Base-by-base conservation (phyloP, 1,139 yeast genomes). In the Taphrina wiesneri region DNA sequence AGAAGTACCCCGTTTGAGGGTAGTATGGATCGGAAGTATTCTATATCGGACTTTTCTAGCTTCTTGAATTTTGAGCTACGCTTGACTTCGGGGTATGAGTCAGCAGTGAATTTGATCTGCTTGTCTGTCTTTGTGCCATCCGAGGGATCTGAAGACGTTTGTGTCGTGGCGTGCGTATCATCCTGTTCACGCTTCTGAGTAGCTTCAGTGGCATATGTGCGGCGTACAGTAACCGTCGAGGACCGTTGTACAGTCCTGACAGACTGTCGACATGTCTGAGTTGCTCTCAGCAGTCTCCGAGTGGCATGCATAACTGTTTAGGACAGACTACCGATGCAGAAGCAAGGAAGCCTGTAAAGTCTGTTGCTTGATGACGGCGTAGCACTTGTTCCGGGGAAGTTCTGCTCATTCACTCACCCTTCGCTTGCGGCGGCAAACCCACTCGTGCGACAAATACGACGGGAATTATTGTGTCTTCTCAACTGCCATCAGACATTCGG, bases 31-130 rank as follows among this genome's bases (percentile, higher is more conserved):
- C 80, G 79, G 79, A 93, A 93, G 72, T 76, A 81, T 0, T 77
- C 81, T n/a, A 92, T 69, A 73, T 92, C 96, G 3, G 78, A 78
- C 0, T 78, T 78, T 1, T 81, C 81, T 32, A 92, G 77, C 57
- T 56, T 36, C 36, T 54, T 49, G 63, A 67, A 71, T 56, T 69
- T 47, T 54, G 67, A 54, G 54, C 68, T 70, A 15, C 73, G 68
- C 15, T 60, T 49, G 54, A 71, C 54, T 45, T 71, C 71, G 23
- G 73, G 73, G 52, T 71, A 71, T 46, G 69, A 67, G 4, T 63
- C 63, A 13, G 57, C 52, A 7, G 66, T 63, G 25, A 46, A 21
- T 36, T 39, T 56, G 52, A 63, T 47, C 47, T 62, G 46, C 32
- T 53, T 60, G 64, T 60, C 51, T 13, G 30, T 51, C 51, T 60